Evolutionary conservation across 345 rosid genomes (phyloP).

Genomic region (Excoecaria cochinchinensis): DNA sequence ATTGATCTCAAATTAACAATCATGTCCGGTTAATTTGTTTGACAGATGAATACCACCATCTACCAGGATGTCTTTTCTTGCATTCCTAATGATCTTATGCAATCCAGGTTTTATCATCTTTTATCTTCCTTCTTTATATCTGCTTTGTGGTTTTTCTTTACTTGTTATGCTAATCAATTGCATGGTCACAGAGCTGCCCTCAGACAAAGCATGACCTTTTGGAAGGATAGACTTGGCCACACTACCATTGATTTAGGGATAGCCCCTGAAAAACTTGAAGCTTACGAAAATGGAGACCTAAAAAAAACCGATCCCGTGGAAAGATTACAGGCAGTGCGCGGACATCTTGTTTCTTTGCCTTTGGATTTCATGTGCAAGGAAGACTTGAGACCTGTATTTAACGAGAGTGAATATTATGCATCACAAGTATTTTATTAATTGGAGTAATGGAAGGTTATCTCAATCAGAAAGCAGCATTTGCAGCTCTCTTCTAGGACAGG

Average conservation of each 20-base stretch:
- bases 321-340: conserved; percentile 58
- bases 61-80: conserved; percentile 94
- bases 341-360: conserved; percentile 93
- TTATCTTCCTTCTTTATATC: background rate
- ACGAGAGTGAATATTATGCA: conserved; percentile 95
- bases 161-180: background rate
- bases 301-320: conserved; percentile 58
- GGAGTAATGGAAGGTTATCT: background rate
- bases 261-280: conserved; percentile 71
- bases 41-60: conserved; percentile 77
- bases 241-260: conserved; percentile 91
- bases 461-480: background rate
- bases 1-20: conserved; percentile 9
- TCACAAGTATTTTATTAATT: conserved; percentile 82
- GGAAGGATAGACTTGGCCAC: conserved; percentile 83
- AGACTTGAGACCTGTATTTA: conserved; percentile 90
- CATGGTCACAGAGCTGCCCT: conserved; percentile 45
- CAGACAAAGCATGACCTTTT: conserved; percentile 57
- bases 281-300: conserved; percentile 61
- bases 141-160: background rate
- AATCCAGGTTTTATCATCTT: conserved; percentile 55
- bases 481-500: background rate
- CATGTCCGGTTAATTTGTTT: conserved; percentile 17
- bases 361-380: conserved; percentile 90
- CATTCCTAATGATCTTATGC: conserved; percentile 84